Evolutionary conservation across 345 rosid genomes (phyloP).

Genomic region (Sisymbrium irio): DNA sequence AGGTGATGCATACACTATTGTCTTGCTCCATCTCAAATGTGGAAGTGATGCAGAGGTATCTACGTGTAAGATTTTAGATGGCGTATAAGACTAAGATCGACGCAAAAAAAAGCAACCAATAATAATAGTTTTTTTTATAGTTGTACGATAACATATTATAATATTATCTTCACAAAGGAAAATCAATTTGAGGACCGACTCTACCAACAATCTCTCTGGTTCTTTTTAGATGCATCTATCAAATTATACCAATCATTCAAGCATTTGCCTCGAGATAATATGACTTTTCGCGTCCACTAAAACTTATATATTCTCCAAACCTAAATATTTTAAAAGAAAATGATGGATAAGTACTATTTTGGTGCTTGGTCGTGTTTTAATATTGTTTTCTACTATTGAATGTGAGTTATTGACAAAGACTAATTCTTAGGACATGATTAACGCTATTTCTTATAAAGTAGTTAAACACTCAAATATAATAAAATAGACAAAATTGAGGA

Average conservation of each 20-base stretch:
- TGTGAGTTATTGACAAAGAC: slow-evolving; percentile 12
- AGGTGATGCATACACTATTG: neutral
- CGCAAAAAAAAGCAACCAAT: neutral
- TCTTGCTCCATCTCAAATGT: neutral
- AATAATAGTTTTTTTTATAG: neutral
- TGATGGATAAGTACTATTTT: neutral
- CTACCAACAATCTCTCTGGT: slow-evolving; percentile 24
- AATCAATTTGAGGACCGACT: slow-evolving; percentile 23
- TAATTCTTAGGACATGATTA: too few species aligned
- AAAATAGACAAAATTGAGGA: too few species aligned
- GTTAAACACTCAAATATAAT: too few species aligned
- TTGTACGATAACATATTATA: neutral
- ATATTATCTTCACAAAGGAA: neutral
- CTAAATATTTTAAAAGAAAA: neutral
- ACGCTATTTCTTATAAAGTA: too few species aligned
- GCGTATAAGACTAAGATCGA: neutral
- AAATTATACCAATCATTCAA: slow-evolving; percentile 17
- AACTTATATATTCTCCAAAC: neutral
- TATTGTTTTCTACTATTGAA: neutral
- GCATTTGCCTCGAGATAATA: slow-evolving; percentile 14
- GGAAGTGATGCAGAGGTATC: slow-evolving; percentile 3
- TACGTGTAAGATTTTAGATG: slow-evolving; percentile 1
- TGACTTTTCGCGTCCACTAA: slow-evolving; percentile 33
- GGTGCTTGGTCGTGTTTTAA: slow-evolving; percentile 15
- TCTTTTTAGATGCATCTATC: slow-evolving; percentile 31